Conservation (phyloP, 345 rosid species). For the Erucastrum elatum region DNA sequence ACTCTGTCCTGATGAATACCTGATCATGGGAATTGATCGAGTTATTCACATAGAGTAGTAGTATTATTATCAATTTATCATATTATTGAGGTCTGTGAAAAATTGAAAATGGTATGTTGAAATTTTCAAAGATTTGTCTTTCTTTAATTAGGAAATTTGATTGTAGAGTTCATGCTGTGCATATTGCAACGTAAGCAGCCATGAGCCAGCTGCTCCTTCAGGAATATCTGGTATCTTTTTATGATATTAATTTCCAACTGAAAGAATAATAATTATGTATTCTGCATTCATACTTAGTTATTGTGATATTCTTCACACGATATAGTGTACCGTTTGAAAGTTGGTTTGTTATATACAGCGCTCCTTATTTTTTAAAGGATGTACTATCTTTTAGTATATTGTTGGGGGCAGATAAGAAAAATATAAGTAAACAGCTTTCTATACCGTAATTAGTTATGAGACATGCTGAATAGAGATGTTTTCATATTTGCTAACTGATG, state of each 20-base stretch:
- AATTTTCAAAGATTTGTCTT: conserved; percentile 17
- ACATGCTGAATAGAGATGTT: neutral
- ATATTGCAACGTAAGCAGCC: conserved; percentile 32
- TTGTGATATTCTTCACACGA: neutral
- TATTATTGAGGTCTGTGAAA: conserved; percentile 13
- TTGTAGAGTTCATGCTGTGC: conserved; percentile 39
- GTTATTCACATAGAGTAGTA: conserved; percentile 22
- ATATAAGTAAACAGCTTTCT: neutral
- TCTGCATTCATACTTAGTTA: conserved; percentile 25
- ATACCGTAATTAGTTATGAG: neutral
- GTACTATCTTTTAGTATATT: neutral
- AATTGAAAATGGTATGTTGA: conserved; percentile 26
- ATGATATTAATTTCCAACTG: neutral
- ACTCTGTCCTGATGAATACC: conserved; percentile 17
- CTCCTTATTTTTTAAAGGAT: neutral
- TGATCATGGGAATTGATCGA: conserved; percentile 34
- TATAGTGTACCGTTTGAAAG: neutral
- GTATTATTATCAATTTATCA: neutral
- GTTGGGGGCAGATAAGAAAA: neutral
- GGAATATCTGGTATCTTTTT: conserved; percentile 43
- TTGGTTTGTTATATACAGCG: neutral
- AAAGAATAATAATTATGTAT: conserved; percentile 4
- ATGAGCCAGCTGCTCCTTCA: conserved; percentile 22
- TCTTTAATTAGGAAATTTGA: neutral
- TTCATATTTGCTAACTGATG: neutral